Evolutionary conservation across 2,329 filamentous ascomycete species (phyloP).

Genomic region (Aspergillus candidus): DNA sequence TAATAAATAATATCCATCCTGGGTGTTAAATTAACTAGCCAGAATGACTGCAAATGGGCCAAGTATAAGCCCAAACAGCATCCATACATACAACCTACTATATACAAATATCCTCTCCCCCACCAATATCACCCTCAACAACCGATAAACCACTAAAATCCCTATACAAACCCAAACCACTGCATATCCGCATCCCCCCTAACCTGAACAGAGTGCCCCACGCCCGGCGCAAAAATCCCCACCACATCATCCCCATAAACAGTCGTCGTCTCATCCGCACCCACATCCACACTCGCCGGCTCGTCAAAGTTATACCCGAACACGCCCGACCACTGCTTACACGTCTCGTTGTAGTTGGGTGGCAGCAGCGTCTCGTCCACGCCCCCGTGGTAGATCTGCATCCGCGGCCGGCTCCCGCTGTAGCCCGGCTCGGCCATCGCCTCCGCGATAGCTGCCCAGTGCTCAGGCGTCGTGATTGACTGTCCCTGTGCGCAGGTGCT

Average conservation of each 20-base stretch:
- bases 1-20: too few species aligned
- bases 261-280: constrained; percentile 16
- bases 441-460: constrained; percentile 17
- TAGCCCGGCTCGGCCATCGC: constrained; percentile 26
- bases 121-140: not conserved
- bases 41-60: too few species aligned
- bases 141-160: not conserved
- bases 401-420: constrained; percentile 45
- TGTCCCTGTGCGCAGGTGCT: constrained; percentile 17
- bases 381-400: constrained; percentile 56
- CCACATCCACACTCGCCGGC: constrained; percentile 9
- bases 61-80: not conserved
- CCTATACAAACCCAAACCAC: constrained; percentile 20
- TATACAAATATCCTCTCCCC: constrained; percentile 6
- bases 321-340: constrained; percentile 52
- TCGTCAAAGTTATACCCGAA: constrained; percentile 32
- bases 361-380: constrained; percentile 46
- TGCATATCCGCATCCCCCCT: constrained; percentile 17
- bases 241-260: constrained; percentile 17
- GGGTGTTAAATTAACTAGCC: too few species aligned
- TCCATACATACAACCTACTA: constrained; percentile 3
- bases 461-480: constrained; percentile 13
- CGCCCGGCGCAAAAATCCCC: constrained; percentile 19
- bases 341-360: constrained; percentile 53
- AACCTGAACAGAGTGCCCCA: constrained; percentile 17